These are phyloP conservation scores for Colletotrichum somersetense DNA, from an alignment of 2,329 filamentous ascomycete genomes.

Conservation along the genomic window DNA sequence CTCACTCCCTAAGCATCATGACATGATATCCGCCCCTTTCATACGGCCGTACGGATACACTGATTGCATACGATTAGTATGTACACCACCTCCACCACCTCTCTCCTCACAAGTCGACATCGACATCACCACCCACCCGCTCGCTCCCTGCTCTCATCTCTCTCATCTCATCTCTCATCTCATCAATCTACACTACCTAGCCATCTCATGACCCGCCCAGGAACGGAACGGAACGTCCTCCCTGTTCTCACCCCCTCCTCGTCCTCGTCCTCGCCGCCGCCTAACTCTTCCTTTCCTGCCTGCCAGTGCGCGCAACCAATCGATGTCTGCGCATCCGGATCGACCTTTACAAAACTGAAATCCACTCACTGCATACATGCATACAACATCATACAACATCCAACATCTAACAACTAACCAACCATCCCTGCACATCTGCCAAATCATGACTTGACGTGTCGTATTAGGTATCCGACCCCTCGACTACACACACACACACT, in stretches of 20 bases:
- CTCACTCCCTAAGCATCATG: no score
- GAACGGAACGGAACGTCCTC: background rate
- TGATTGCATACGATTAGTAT: no score
- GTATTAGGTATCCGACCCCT: background rate
- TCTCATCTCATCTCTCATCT: no score
- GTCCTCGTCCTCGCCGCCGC: background rate
- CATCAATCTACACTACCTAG: no score
- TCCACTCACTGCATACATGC: no score
- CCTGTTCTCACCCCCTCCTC: background rate
- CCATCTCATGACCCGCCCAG: no score
- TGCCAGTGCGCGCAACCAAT: no score
- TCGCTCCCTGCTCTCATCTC: background rate
- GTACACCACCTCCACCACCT: background rate
- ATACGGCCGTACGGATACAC: conserved; percentile 18
- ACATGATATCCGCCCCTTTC: background rate
- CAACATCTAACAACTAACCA: no score
- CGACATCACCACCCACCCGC: background rate
- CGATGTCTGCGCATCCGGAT: background rate
- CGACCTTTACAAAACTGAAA: no score
- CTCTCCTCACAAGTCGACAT: background rate
- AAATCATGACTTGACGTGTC: background rate
- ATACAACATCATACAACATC: no score
- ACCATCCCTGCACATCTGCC: background rate
- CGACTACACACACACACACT: background rate
- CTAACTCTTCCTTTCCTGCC: background rate